These are phyloP conservation scores for Claviceps sp. DNA, from an alignment of 2,329 filamentous ascomycete genomes.

Conservation along the genomic window DNA sequence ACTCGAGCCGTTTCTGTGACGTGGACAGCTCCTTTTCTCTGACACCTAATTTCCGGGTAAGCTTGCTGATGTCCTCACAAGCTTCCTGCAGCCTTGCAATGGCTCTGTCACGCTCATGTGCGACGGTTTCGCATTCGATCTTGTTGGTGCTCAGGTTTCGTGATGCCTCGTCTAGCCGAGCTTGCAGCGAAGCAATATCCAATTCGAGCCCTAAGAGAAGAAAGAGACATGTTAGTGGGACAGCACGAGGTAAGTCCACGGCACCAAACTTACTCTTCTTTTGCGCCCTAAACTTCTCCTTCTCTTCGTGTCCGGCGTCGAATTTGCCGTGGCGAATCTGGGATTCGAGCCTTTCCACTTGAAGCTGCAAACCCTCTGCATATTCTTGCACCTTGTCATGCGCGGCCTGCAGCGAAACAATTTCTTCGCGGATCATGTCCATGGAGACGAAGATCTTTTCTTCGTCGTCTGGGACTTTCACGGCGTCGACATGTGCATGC, in stretches of 20 bases:
- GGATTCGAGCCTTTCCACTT: constrained; percentile 35
- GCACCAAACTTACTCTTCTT: constrained; percentile 40
- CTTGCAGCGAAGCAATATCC: constrained; percentile 45
- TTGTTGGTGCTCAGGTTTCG: constrained; percentile 49
- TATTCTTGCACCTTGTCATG: constrained; percentile 42
- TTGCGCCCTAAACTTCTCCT: constrained; percentile 33
- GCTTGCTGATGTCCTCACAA: constrained; percentile 41
- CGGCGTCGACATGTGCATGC: constrained; percentile 36
- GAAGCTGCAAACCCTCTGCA: constrained; percentile 37
- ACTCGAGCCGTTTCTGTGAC: constrained; percentile 28
- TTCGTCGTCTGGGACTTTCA: constrained; percentile 39
- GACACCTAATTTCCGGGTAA: constrained; percentile 28
- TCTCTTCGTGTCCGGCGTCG: constrained; percentile 29
- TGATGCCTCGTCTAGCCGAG: constrained; percentile 48
- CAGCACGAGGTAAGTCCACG: neutral
- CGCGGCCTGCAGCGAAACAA: constrained; percentile 40
- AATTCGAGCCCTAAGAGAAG: constrained; percentile 38
- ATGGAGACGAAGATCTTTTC: constrained; percentile 46
- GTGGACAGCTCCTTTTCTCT: constrained; percentile 29
- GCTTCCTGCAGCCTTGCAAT: constrained; percentile 49
- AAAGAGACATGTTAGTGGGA: neutral
- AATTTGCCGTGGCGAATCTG: constrained; percentile 33
- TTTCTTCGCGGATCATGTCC: constrained; percentile 48
- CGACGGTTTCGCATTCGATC: constrained; percentile 48
- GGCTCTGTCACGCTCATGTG: constrained; percentile 51